Base-by-base conservation (phyloP, 495 filamentous ascomycete species). In the Hypoxylon fuscum region DNA sequence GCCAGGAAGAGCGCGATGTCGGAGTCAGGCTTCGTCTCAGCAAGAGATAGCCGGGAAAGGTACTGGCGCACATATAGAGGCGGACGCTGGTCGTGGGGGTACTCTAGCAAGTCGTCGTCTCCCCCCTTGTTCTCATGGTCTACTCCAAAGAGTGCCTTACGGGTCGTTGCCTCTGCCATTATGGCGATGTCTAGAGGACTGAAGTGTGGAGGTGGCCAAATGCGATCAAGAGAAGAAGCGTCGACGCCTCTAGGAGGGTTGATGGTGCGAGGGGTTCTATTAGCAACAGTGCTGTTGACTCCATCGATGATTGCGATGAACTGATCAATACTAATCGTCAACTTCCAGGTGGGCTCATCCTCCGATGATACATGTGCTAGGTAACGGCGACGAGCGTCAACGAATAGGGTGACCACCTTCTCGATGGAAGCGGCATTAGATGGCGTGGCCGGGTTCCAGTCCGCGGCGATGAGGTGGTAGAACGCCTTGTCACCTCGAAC, bases 161-260 rank as follows among this genome's bases (percentile, higher is more conserved):
- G 57, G 12, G 29, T 48, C 8, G 6, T 20, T 0, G 23, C 18
- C 27, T 62, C 45, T 5, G 6, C 63, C 18, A 66, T 29, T n/a
- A 66, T 59, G 12, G 63, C 63, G 17, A 57, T 10, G 17, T 62
- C 57, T 4, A 37, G 4, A 2, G 31, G 14, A 32, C 46, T 35
- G 25, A 66, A 62, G 18, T 53, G 34, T 1, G 21, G 11, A 2
- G 63, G 56, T 1, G 63, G 63, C 63, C 63, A 66, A 1, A 31
- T 0, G 6, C 14, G 12, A 1, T 7, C 7, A 8, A 3, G 10
- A 31, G 44, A 2, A 3, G 1, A 0, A 18, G n/a, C 2, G 18
- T 34, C 21, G 14, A 15, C 6, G 3, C 2, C 23, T 1, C 10
- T 10, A 2, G 62, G 56, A 1, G 46, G 5, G 0, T 20, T 47